phyloP scores from a whole-genome alignment of 2,329 filamentous ascomycete genomes.

The Colletotrichum viniferum region DNA sequence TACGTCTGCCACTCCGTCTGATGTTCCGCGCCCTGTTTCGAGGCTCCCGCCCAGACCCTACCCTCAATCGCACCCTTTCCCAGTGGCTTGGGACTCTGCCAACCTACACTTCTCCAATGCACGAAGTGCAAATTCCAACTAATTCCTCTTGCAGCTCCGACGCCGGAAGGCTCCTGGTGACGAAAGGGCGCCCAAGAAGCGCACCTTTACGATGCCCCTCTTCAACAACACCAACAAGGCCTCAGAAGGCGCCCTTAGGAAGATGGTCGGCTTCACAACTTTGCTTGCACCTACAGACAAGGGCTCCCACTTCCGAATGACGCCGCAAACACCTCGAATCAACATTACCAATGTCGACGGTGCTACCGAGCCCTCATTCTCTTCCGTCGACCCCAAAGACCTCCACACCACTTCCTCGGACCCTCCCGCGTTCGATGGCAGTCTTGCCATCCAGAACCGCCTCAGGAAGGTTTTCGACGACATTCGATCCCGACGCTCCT shows the following conservation, averaged over 20 bases:
- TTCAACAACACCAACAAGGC: constrained; percentile 39
- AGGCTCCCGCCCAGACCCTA: not conserved
- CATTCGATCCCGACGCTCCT: constrained; percentile 38
- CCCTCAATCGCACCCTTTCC: not conserved
- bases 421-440: constrained; percentile 44
- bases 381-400: constrained; percentile 14
- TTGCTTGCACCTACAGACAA: constrained; percentile 31
- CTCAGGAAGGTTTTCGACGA: constrained; percentile 52
- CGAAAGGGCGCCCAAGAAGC: constrained; percentile 27
- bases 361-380: constrained; percentile 11
- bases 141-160: constrained; percentile 4
- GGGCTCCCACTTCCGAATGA: constrained; percentile 29
- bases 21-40: not conserved
- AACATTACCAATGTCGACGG: constrained; percentile 22
- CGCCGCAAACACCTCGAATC: constrained; percentile 16
- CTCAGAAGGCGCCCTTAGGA: constrained; percentile 31
- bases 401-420: not conserved
- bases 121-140: not conserved
- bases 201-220: constrained; percentile 42
- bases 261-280: constrained; percentile 38
- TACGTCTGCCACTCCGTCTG: constrained; percentile 4
- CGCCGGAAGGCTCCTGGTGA: constrained; percentile 8
- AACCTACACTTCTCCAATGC: not conserved
- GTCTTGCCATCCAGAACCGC: constrained; percentile 51
- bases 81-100: not conserved